Base-by-base conservation (phyloP, 2,329 filamentous ascomycete genomes). In the Ophiostoma perfectum region DNA sequence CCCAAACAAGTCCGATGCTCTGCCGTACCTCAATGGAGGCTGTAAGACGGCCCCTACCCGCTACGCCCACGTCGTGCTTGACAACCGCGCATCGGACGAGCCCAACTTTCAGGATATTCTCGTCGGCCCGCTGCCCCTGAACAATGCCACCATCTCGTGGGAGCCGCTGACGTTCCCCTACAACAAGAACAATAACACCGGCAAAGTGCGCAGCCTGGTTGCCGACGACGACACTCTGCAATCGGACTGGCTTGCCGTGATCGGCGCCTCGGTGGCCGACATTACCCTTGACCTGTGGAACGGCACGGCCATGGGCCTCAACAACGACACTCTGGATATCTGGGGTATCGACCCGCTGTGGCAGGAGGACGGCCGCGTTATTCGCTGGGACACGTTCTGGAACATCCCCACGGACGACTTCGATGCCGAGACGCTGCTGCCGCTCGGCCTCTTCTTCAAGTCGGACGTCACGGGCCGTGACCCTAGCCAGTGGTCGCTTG, bases 391-490 rank as follows among this genome's bases (percentile, higher is more conserved):
- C 66, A 76, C 78, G 1, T 83, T 83, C 71, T 80, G 78, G 77
- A 77, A 76, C 66, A 70, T 72, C 0, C 76, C 80, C 0, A 74
- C 74, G 4, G 76, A 76, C 42, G 75, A 75, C 7, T 81, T 81
- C 4, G 80, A 82, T 64, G 77, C 78, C 9, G 73, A 74, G 49
- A 81, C 80, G 1, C 74, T 83, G 12, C 75, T 83, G 11, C 82
- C 82, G 1, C 79, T 81, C 1, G 80, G 80, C 1, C 72, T 84
- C 0, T 79, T 76, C 67, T 76, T 81, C 72, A 77, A 78, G 72
- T 75, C 77, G 1, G 81, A 87, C 70, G 74, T 84, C 0, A 85
- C 82, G 0, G 82, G 82, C 0, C 78, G 81, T 5, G 81, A 86
- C 70, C 80, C 81, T 8, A 76, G 78, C 14, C 76, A 81, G 47